Evolutionary conservation across 176 grass and related monocot species (phyloP), one percentile per base, ranked within the genome.

Genomic region (Calamus simplicifolius): DNA sequence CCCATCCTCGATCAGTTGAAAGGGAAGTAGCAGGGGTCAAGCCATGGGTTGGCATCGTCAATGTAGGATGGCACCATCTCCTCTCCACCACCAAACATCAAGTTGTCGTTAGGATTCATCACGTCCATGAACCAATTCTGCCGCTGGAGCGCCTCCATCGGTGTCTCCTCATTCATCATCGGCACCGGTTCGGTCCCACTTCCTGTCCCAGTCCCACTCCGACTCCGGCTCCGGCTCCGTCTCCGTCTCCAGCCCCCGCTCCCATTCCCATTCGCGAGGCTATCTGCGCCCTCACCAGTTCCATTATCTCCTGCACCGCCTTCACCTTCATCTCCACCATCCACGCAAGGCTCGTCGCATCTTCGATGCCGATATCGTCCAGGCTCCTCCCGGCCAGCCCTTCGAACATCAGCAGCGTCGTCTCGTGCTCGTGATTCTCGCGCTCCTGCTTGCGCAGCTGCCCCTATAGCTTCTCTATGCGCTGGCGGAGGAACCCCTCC

Each of bases 371-470:
- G 0, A 2, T 52, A n/a, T 73, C 56, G 7, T 18, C 10, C 2
- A 55, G 59, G 25, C 52, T 27, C 16, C 51, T 51, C 1, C 64
- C 75, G 0, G 7, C n/a, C 0, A 86, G 16, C 63, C 69, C 71
- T 6, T 86, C 59, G 8, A 60, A 63, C 2, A 85, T 48, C 10
- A 86, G 63, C 0, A 79, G 30, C 23, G 4, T 61, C 5, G 55
- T 30, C 68, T 83, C 68, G 16, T 56, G 59, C 27, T 80, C 63
- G 0, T 29, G 62, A 19, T 62, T 79, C 5, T 76, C 75, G 4
- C 55, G 29, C 67, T 25, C 48, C 16, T 25, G 53, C 73, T 59
- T 85, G 26, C 48, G 10, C n/a, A 82, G 50, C 28, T 86, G 71
- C 63, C 79, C 72, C 49, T 18, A 4, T 3, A 76, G 25, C 64